Evolutionary conservation across 257 asterid species (phyloP).

Genomic region (Fraxinus quadrangulata): DNA sequence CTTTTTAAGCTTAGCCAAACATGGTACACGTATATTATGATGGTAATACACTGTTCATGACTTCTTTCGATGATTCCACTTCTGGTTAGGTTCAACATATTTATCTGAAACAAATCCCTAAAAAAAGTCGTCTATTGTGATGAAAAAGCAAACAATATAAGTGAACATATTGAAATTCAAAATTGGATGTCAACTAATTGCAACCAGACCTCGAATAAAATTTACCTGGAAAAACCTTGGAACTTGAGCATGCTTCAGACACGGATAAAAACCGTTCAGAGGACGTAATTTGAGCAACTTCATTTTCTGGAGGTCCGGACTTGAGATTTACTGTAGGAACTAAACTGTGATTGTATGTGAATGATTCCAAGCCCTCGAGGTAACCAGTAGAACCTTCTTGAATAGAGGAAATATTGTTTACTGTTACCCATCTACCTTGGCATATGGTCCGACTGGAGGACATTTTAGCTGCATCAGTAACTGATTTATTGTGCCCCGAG

Average conservation of each 20-base stretch:
- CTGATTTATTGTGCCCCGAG: constrained; percentile 64
- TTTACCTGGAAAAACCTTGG: constrained; percentile 63
- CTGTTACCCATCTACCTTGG: constrained; percentile 83
- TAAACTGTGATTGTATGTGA: constrained; percentile 60
- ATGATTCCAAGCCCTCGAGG: constrained; percentile 56
- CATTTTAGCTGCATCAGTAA: constrained; percentile 65
- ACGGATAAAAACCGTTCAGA: constrained; percentile 43
- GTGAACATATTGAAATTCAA: background rate
- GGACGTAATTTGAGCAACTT: constrained; percentile 31
- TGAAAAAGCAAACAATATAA: constrained; percentile 7
- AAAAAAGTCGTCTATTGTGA: background rate
- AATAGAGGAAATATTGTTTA: constrained; percentile 44
- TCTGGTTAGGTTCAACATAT: background rate
- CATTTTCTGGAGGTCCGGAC: constrained; percentile 35
- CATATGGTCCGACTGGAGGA: constrained; percentile 63
- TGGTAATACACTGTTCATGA: background rate
- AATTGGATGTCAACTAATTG: background rate
- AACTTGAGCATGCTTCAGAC: constrained; percentile 46
- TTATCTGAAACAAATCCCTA: background rate
- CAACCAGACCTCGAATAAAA: constrained; percentile 26
- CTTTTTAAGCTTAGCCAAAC: background rate
- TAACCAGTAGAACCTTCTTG: constrained; percentile 49
- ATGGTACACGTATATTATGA: background rate
- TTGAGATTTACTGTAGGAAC: constrained; percentile 54
- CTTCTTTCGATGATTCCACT: background rate